phyloP scores from a whole-genome alignment of 371 early-diverging fungal species.

The Apophysomyces ossiformis region DNA sequence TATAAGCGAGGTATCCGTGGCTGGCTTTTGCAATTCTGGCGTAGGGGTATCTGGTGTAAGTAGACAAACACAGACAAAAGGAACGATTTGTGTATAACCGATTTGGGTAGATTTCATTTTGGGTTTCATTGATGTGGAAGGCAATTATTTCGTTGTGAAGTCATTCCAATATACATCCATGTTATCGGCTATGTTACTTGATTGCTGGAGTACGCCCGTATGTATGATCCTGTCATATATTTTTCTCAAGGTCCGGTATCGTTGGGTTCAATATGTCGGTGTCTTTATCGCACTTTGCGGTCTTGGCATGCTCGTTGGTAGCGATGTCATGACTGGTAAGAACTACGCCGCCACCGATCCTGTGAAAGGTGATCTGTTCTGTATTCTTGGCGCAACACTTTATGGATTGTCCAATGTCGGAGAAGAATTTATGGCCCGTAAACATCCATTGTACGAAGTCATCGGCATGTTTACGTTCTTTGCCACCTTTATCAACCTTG shows the following conservation, averaged over 20 bases:
- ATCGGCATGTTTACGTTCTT: slow-evolving; percentile 74
- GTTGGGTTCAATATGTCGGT: slow-evolving; percentile 68
- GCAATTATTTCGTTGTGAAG: slow-evolving; percentile 80
- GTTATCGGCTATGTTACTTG: slow-evolving; percentile 75
- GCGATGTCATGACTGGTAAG: slow-evolving; percentile 62
- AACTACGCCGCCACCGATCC: slow-evolving; percentile 52
- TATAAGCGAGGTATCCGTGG: slow-evolving; percentile 59
- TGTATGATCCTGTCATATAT: slow-evolving; percentile 67
- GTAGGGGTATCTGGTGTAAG: slow-evolving; percentile 59
- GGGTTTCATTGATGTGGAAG: slow-evolving; percentile 77
- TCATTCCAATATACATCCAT: slow-evolving; percentile 75
- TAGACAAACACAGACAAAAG: background rate
- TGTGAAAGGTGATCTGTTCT: slow-evolving; percentile 72
- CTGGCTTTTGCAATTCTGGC: slow-evolving; percentile 53
- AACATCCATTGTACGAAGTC: slow-evolving; percentile 72
- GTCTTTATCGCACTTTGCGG: slow-evolving; percentile 69
- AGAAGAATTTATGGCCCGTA: slow-evolving; percentile 72
- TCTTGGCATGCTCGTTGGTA: slow-evolving; percentile 66
- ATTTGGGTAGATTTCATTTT: slow-evolving; percentile 50
- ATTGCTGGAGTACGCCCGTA: slow-evolving; percentile 77
- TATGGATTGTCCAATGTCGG: slow-evolving; percentile 75
- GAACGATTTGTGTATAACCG: background rate
- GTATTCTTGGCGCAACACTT: slow-evolving; percentile 70
- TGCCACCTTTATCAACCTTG: slow-evolving; percentile 70
- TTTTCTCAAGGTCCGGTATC: slow-evolving; percentile 64